Conservation (phyloP, 495 filamentous ascomycete genomes). For the Xylaria grammica region DNA sequence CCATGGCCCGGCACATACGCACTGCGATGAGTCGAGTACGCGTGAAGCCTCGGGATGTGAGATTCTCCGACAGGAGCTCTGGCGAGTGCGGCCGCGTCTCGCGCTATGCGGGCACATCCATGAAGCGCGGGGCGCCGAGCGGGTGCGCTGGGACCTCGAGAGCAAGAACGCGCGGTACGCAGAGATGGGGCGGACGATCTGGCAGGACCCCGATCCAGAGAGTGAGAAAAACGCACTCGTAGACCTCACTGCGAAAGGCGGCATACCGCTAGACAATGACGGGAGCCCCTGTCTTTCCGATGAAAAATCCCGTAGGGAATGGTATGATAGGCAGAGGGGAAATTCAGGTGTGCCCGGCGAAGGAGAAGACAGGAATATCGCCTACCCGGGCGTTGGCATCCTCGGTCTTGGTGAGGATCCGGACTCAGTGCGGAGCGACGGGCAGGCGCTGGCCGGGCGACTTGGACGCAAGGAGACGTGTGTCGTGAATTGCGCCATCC, state of each 20-base stretch:
- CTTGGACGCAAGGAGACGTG: slow-evolving; percentile 70
- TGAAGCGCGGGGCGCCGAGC: slow-evolving; percentile 62
- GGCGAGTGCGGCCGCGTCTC: slow-evolving; percentile 76
- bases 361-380: slow-evolving; percentile 9
- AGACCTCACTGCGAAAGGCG: slow-evolving; percentile 44
- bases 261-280: slow-evolving; percentile 42
- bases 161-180: slow-evolving; percentile 30
- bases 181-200: slow-evolving; percentile 34
- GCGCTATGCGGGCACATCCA: slow-evolving; percentile 94
- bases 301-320: slow-evolving; percentile 5
- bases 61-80: slow-evolving; percentile 68
- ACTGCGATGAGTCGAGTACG: slow-evolving; percentile 70
- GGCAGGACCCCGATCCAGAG: slow-evolving; percentile 46
- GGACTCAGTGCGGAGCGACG: slow-evolving; percentile 44
- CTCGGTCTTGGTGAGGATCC: slow-evolving; percentile 46
- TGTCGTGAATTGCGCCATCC: slow-evolving; percentile 76
- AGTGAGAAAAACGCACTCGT: slow-evolving; percentile 51
- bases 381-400: slow-evolving; percentile 33
- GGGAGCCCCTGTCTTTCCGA: slow-evolving; percentile 23
- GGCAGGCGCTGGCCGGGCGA: slow-evolving; percentile 46
- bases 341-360: neutral
- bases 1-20: slow-evolving; percentile 76
- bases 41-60: slow-evolving; percentile 65
- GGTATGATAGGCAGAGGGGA: neutral
- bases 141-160: slow-evolving; percentile 60